Base-by-base conservation (phyloP, 2,329 filamentous ascomycete genomes). In the Aschersonia sp. region DNA sequence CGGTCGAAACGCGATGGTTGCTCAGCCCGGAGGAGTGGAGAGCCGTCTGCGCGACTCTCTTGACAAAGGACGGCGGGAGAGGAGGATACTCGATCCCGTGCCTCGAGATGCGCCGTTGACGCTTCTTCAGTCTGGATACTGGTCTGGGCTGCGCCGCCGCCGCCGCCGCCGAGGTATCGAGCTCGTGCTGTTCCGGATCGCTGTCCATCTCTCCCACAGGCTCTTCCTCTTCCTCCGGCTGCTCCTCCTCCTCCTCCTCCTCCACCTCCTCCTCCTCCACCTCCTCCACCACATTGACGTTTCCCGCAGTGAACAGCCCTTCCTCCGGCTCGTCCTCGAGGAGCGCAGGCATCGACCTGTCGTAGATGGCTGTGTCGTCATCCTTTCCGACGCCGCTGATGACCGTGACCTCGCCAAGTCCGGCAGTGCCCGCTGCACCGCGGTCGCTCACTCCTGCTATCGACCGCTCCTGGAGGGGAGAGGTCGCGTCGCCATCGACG, bases 61-160 rank as follows among this genome's bases (percentile, higher is more conserved):
- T 90, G 45, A 94, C 79, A 22, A 89, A 78, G 0, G 78, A 73
- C 1, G 75, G 66, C 2, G 88, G 86, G 41, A 95, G 67, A 1
- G 82, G 80, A 1, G 86, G 84, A 53, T 89, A 88, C 51, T 83
- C 76, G 45, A 84, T 79, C 30, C 86, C 86, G 57, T 88, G 72
- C 45, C 75, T 75, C 0, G 87, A 94, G 44, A 79, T 53, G 10
- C 62, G 59, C 55, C 73, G 74, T 50, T 59, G 64, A 50, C 62
- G 65, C 49, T 61, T 63, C 41, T 52, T 51, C 11, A 55, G 47
- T 29, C 53, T 56, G 9, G 54, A 50, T 22, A 40, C 31, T 44
- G 41, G 35, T 9, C 48, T 46, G 14, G 43, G 43, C n/a, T 43
- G 48, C 30, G 29, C 14, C 5, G 10, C 29, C 22, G 6, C 6